Evolutionary conservation across 2,329 filamentous ascomycete species (phyloP), one percentile per base, ranked within the genome.

Genomic region (Leptoxyphium fumago): DNA sequence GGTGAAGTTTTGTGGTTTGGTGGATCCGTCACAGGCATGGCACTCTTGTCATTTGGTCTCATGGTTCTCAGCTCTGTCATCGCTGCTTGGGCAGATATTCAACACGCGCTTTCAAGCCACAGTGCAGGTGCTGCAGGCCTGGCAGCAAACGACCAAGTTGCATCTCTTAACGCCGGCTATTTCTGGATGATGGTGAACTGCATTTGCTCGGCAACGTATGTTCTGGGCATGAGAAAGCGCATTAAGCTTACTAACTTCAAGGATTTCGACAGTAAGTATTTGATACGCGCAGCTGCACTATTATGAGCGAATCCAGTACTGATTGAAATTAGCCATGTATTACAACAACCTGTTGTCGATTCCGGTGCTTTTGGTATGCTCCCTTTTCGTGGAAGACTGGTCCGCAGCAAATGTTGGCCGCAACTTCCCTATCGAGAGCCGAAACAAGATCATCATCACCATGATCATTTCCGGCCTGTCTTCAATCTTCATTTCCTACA

Each of bases 191-290:
- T 86, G 55, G 71, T 94, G 67, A 98, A 98, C 66, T 94, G 94
- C 58, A 77, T 96, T 62, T 95, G 87, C 73, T 89, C 84, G 26
- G 86, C 91, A 1, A 77, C 84, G 17, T 96, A 94, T 57, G 73
- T 96, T 40, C 69, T 98, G 50, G 77, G 83, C 54, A 96, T 95
- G 89, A 82, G 91, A 62, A 96, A 96, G 74, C 82, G 93, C 52
- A 96, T 98, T 64, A 96, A 96, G 80, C 78, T 93, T 68, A 95
- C 94, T 72, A 95, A 94, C 73, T 96, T 98, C 70, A 95, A 94
- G 75, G 91, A 96, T 64, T 96, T 93, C 72, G 91, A 98, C 65
- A 94, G 89, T 95, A 75, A 68, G 89, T 28, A 38, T 38, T 38
- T 39, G 11, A 13, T 40, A 5, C 5, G 7, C 38, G 6, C 40